These are phyloP conservation scores for Chalara sp. DNA, from an alignment of 2,329 filamentous ascomycete genomes.

Conservation along the genomic window DNA sequence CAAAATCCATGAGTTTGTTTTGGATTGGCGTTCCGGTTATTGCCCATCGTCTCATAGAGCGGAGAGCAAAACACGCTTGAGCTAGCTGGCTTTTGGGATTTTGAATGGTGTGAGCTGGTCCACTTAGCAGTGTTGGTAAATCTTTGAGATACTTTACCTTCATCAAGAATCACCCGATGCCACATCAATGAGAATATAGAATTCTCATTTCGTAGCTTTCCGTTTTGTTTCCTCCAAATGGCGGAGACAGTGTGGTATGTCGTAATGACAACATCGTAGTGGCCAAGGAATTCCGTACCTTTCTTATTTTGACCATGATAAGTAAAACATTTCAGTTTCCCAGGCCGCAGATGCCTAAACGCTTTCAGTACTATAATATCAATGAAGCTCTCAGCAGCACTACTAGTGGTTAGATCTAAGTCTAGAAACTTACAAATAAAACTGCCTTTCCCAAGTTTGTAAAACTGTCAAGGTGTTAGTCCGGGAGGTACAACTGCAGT, in stretches of 20 bases:
- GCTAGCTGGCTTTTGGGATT: constrained; percentile 38
- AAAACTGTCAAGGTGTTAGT: constrained; percentile 7
- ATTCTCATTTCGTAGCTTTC: constrained; percentile 6
- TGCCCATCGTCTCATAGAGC: constrained; percentile 32
- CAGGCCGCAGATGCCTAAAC: constrained; percentile 5
- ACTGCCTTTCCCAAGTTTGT: constrained; percentile 12
- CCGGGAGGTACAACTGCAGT: neutral
- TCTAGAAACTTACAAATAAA: constrained; percentile 5
- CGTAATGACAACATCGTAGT: constrained; percentile 36
- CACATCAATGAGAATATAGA: constrained; percentile 31
- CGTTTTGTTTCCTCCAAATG: neutral
- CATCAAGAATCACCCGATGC: constrained; percentile 38
- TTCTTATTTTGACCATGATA: constrained; percentile 12
- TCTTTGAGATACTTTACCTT: constrained; percentile 29
- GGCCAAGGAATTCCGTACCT: neutral
- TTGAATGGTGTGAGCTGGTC: constrained; percentile 43
- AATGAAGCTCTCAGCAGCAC: neutral
- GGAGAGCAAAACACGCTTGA: constrained; percentile 34
- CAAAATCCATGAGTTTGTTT: constrained; percentile 25
- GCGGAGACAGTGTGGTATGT: constrained; percentile 40
- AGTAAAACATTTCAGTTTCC: neutral
- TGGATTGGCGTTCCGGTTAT: constrained; percentile 24
- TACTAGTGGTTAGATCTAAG: neutral
- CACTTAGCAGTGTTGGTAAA: constrained; percentile 1
- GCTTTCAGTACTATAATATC: neutral